Evolutionary conservation across 2,329 filamentous ascomycete species (phyloP).

Genomic region (Cladosporium sp.): DNA sequence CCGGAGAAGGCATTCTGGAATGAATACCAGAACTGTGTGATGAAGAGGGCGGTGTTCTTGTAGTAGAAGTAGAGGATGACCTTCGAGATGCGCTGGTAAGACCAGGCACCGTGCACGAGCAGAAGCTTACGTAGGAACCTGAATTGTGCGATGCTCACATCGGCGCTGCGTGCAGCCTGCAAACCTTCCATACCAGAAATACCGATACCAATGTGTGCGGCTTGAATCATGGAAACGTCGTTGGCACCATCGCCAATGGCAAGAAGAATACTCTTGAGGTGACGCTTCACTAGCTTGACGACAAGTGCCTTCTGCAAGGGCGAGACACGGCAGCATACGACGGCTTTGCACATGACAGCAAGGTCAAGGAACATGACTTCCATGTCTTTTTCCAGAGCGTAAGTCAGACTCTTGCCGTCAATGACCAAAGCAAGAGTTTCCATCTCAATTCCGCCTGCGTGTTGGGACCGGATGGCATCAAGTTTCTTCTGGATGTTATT

Average conservation of each 20-base stretch:
- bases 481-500: conserved; percentile 92
- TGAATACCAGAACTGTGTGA: conserved; percentile 99
- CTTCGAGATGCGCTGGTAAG: conserved; percentile 93
- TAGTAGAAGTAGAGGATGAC: conserved; percentile 98
- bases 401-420: conserved; percentile 92
- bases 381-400: conserved; percentile 84
- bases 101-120: conserved; percentile 94
- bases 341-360: conserved; percentile 95
- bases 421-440: conserved; percentile 90
- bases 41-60: conserved; percentile 97
- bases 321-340: conserved; percentile 94
- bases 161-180: conserved; percentile 90
- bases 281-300: conserved; percentile 95
- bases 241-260: conserved; percentile 97
- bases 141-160: conserved; percentile 95
- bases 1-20: conserved; percentile 99
- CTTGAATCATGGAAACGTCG: conserved; percentile 99
- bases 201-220: conserved; percentile 93
- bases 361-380: conserved; percentile 92
- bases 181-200: conserved; percentile 97
- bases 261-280: conserved; percentile 83
- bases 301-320: conserved; percentile 95
- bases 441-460: conserved; percentile 68
- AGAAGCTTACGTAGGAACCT: conserved; percentile 89
- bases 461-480: conserved; percentile 81